Evolutionary conservation across 352 stramenopile species (phyloP).

Genomic region (Phytophthora foliorum): DNA sequence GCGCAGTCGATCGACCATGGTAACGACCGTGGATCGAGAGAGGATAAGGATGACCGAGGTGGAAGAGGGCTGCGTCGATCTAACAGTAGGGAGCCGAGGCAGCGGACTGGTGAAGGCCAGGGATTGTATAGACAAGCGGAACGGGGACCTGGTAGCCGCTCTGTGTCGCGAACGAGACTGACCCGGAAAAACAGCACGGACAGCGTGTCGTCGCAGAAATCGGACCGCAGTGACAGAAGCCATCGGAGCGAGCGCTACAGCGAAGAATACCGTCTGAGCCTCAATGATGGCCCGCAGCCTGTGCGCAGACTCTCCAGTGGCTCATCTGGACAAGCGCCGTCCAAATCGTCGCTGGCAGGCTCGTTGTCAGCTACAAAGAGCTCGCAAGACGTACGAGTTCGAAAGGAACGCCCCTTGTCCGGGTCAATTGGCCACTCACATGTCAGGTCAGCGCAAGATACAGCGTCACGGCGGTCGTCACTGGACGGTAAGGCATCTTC

Average conservation of each 20-base stretch:
- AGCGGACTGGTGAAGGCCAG: conserved; percentile 20
- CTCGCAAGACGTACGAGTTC: conserved; percentile 59
- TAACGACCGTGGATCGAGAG: conserved; percentile 21
- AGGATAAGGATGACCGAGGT: conserved; percentile 19
- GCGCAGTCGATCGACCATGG: conserved; percentile 38
- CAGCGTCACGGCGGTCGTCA: conserved; percentile 38
- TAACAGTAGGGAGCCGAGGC: conserved; percentile 28
- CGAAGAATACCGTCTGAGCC: conserved; percentile 33
- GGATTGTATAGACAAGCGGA: conserved; percentile 34
- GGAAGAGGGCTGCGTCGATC: conserved; percentile 28
- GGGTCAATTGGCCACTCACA: conserved; percentile 32
- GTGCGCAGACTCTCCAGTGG: conserved; percentile 34
- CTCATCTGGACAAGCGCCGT: conserved; percentile 27
- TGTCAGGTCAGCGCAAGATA: conserved; percentile 30
- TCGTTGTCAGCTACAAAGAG: conserved; percentile 48
- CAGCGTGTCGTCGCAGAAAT: conserved; percentile 61
- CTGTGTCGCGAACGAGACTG: conserved; percentile 37
- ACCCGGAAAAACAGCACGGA: conserved; percentile 66
- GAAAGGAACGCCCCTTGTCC: conserved; percentile 34
- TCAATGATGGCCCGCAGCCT: conserved; percentile 26
- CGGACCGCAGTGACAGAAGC: conserved; percentile 51
- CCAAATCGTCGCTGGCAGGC: conserved; percentile 33
- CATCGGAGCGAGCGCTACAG: conserved; percentile 43
- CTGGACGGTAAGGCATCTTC: conserved; percentile 35
- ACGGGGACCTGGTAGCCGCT: conserved; percentile 32